A percentile compares a stretch with the other conserved stretches of the same genome.
Evolutionary conservation across 495 filamentous ascomycete species (phyloP).

Genomic region (Oleoguttula mirabilis): DNA sequence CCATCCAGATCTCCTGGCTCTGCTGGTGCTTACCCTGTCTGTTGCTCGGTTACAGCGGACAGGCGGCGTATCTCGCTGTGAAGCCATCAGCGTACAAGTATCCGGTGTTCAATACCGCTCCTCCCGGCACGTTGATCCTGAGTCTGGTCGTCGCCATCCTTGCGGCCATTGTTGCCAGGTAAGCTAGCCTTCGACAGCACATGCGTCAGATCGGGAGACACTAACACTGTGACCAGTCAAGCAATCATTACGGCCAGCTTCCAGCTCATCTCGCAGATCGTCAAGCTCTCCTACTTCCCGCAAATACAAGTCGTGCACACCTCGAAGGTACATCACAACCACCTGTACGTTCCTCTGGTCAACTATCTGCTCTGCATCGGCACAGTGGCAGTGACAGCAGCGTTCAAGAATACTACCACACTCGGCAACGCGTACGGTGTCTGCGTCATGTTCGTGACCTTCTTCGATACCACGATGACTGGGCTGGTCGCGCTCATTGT

Average conservation of each 20-base stretch:
- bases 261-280: constrained; percentile 53
- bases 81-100: constrained; percentile 50
- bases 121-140: constrained; percentile 53
- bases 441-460: constrained; percentile 64
- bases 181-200: too few species aligned
- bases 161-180: constrained; percentile 60
- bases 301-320: constrained; percentile 58
- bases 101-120: constrained; percentile 55
- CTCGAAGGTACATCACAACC: constrained; percentile 50
- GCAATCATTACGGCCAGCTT: constrained; percentile 63
- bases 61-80: constrained; percentile 55
- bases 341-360: constrained; percentile 56
- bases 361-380: constrained; percentile 65
- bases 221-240: too few species aligned
- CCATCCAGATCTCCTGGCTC: constrained; percentile 57
- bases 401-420: constrained; percentile 52
- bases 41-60: constrained; percentile 57
- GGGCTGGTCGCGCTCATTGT: constrained; percentile 53
- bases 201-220: too few species aligned
- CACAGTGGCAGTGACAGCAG: constrained; percentile 51
- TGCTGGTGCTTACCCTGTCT: constrained; percentile 53
- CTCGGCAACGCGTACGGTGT: constrained; percentile 38
- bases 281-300: constrained; percentile 62
- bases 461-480: constrained; percentile 60
- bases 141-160: constrained; percentile 52